A percentile compares a stretch with the other conserved stretches of the same genome.
phyloP scores from a whole-genome alignment of 345 rosid species.

The Pseudoturritis turrita region DNA sequence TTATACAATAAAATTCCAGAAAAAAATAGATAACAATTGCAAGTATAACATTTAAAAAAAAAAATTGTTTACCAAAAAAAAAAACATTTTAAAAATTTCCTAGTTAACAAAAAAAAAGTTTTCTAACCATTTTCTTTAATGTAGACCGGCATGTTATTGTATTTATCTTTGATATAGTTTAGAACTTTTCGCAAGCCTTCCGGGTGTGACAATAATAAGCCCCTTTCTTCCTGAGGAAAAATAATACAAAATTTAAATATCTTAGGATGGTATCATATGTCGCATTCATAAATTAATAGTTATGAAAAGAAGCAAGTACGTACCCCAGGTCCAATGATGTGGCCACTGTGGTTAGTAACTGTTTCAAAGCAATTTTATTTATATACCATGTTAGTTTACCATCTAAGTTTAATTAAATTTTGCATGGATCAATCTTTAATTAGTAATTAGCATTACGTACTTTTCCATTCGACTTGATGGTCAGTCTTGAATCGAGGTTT shows the following conservation, averaged over 20 bases:
- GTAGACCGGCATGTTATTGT: constrained; percentile 33
- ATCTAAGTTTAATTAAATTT: background rate
- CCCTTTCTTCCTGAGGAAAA: constrained; percentile 20
- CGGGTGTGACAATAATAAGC: constrained; percentile 5
- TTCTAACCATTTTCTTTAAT: constrained; percentile 32
- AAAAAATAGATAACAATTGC: too few species aligned
- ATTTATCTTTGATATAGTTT: constrained; percentile 30
- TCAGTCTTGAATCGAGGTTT: constrained; percentile 34
- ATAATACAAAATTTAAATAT: background rate
- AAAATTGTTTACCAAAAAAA: too few species aligned
- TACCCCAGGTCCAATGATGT: constrained; percentile 28
- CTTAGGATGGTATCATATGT: background rate
- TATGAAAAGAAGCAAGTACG: background rate
- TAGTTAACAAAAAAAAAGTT: background rate
- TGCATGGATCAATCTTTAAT: background rate
- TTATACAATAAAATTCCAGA: background rate
- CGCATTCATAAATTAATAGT: background rate
- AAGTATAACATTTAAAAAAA: too few species aligned
- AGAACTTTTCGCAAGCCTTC: constrained; percentile 29
- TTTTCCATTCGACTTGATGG: constrained; percentile 25
- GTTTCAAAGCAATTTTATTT: constrained; percentile 6
- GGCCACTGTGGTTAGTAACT: constrained; percentile 32
- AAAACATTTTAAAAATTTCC: background rate
- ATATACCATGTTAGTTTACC: constrained; percentile 1
- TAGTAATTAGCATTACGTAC: constrained; percentile 4